Base-by-base conservation (phyloP, 352 stramenopile species). In the Phytophthora sansomeana region DNA sequence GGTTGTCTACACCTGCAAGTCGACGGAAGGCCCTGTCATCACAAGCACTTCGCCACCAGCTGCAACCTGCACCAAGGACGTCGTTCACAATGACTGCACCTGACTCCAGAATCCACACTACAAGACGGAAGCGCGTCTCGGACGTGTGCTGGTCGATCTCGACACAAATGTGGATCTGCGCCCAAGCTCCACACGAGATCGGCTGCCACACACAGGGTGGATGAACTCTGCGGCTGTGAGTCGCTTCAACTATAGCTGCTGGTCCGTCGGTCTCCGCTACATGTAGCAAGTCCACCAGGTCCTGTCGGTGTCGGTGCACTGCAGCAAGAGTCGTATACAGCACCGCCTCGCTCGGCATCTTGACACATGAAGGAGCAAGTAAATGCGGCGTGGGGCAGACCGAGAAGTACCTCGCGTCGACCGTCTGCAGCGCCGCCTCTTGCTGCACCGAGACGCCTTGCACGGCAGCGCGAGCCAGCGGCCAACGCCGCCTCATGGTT, bases 21-120 rank as follows among this genome's bases (percentile, higher is more conserved):
- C 80, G 67, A n/a, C 79, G 75, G 26, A 90, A 75, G 14, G 56
- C 48, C 13, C 55, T 55, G 38, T 79, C 67, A 30, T 81, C 69
- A 10, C 47, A 43, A 30, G 36, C 13, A 26, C 39, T 58, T 51
- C 32, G 62, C 53, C 72, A 69, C 79, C 81, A 90, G 52, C 61
- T 69, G 51, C 81, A 90, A 13, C 69, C 63, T 46, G 43, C 36
- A 32, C 51, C 38, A 28, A 90, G 48, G 19, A 74, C 39, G 60
- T 87, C 79, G 52, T 87, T 87, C 35, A 89, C 56, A 16, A 90
- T 72, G 19, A 90, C 75, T 52, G 69, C 65, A 13, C 77, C 81
- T 8, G 77, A 83, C 50, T 90, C 79, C 24, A 87, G 56, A 11
- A 89, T 59, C 81, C 81, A 90, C 24, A 70, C 79, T 1, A 90